Evolutionary conservation across 2,329 filamentous ascomycete species (phyloP), one percentile per base, ranked within the genome.

Genomic region (Cladosporium cucumerinum): DNA sequence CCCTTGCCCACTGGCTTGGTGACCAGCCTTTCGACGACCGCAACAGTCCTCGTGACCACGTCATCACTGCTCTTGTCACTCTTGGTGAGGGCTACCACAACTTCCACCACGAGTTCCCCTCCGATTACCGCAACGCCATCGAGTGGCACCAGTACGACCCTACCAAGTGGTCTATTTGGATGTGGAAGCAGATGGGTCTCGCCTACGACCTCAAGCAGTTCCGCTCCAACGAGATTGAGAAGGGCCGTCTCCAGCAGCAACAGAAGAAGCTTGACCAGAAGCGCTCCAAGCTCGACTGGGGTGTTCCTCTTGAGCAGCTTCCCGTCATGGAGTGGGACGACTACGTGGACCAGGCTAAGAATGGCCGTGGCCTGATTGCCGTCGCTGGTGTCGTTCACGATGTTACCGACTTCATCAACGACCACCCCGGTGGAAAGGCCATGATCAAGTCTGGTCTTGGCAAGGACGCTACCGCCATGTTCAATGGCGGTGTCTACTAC

Each of bases 91-190:
- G 92, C 32, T 96, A 96, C 82, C 92, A 96, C 85, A 96, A 96
- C 85, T 96, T 96, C 85, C 92, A 96, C 81, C 92, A 96, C 84
- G 92, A 96, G 79, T 96, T 96, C 81, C 92, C 92, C 63, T 94
- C 91, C 12, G 92, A 96, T 79, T 96, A 95, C 86, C 91, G 92
- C 77, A 96, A 96, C 77, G 92, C 91, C 67, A 94, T 95, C 71
- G 84, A 92, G 79, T 96, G 92, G 91, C 89, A 88, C 81, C 92
- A 96, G 81, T 96, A 96, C 75, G 92, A 96, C 78, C 92, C 92
- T 55, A 96, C 92, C 78, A 96, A 96, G 83, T 95, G 92, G 91
- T 85, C 82, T 76, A 96, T 96, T 82, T 92, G 88, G 88, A 73
- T 83, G 66, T 93, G 90, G 89, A 95, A 94, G 86, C 86, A 89